Base-by-base conservation (phyloP, 169 alveolate species). In the Besnoitia besnoiti region DNA sequence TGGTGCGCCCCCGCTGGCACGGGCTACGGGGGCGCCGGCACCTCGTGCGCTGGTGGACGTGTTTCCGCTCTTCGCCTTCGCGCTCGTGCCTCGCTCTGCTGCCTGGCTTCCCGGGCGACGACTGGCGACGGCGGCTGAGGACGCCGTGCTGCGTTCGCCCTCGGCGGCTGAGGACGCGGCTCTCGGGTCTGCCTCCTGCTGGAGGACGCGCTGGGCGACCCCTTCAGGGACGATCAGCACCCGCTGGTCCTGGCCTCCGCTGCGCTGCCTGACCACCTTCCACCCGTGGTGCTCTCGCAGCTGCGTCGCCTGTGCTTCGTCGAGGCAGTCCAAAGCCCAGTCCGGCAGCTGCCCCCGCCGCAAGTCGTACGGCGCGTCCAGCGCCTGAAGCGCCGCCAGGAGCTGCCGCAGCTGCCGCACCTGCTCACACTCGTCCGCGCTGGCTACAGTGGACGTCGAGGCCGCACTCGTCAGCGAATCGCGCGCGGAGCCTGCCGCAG, bases 381-480 rank as follows among this genome's bases (percentile, higher is more conserved):
- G 55, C 59, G 87, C 87, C 33, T 44, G 37, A 14, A 77, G 40
- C 2, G 87, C 87, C 50, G 87, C 87, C 50, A 77, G 59, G 40
- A 77, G 33, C 61, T 77, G 35, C 87, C 40, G 87, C 87, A 77
- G 87, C 55, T 40, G 87, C 10, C 21, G 40, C 19, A 77, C 87
- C 40, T 77, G 87, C 55, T 77, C 61, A 0, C 30, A 3, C 39
- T 77, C 87, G 14, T 30, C 87, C 77, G 77, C 77, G 5, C 35
- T 61, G 80, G 80, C 42, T 42, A 14, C 62, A 19, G 30, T 19
- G 10, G 62, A 10, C 19, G 62, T 19, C 30, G 19, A 10, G 10
- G 47, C 80, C 80, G 44, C 42, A 33, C 10, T 61, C 37, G 14
- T 67, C 39, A 24, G 47, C 46, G 21, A 67, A 16, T 67, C 80